phyloP scores from a whole-genome alignment of 208 protist species.

The Angomonas ambiguus region DNA sequence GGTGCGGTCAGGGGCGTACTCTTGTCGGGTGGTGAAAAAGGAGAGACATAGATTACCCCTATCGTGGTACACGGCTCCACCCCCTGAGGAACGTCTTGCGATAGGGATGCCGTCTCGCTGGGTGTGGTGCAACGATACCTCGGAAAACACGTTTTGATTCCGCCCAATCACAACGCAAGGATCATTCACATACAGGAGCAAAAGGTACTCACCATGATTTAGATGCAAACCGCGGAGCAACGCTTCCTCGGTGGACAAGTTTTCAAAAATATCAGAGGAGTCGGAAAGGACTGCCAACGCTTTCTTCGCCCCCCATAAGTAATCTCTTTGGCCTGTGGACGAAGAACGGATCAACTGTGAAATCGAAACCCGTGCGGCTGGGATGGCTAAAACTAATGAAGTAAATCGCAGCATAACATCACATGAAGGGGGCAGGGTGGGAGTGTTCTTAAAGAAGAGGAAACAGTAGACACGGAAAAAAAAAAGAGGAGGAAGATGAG shows the following conservation, averaged over 20 bases:
- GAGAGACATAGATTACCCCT: slow-evolving; percentile 75
- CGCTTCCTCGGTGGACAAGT: slow-evolving; percentile 71
- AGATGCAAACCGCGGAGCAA: slow-evolving; percentile 56
- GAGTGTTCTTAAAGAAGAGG: too few species aligned
- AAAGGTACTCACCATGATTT: slow-evolving; percentile 22
- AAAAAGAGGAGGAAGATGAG: neutral
- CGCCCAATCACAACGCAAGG: slow-evolving; percentile 82
- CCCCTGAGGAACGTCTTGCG: slow-evolving; percentile 73
- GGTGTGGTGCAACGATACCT: slow-evolving; percentile 47
- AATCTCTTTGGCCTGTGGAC: too few species aligned
- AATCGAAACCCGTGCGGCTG: too few species aligned
- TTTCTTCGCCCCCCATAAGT: neutral
- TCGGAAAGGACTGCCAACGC: slow-evolving; percentile 9
- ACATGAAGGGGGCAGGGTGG: too few species aligned
- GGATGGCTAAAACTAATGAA: too few species aligned
- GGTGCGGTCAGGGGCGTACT: slow-evolving; percentile 68
- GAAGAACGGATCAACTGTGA: too few species aligned
- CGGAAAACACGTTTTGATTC: slow-evolving; percentile 77
- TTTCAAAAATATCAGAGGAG: slow-evolving; percentile 70
- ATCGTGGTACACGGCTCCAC: slow-evolving; percentile 86
- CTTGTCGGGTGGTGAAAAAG: slow-evolving; percentile 64
- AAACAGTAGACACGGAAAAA: slow-evolving; percentile 1
- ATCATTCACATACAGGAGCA: slow-evolving; percentile 71
- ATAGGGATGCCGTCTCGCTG: slow-evolving; percentile 40
- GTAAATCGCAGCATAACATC: too few species aligned